These are phyloP conservation scores for Arabidopsis lyrata DNA, from an alignment of 441 rosid genomes.

Conservation along the genomic window DNA sequence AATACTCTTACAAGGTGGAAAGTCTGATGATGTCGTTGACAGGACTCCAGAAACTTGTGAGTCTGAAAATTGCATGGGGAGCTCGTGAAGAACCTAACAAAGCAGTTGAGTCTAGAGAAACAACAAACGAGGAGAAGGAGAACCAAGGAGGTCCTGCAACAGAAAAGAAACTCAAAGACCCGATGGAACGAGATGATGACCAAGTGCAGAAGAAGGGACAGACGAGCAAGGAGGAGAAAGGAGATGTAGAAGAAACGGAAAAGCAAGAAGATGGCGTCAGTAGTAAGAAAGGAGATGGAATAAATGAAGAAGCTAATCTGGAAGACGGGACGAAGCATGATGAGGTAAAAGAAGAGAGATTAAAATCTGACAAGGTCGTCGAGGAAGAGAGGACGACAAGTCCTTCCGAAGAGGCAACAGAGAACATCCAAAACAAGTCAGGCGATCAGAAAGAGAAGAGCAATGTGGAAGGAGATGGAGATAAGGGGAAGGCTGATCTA, in stretches of 20 bases:
- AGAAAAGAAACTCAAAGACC: neutral
- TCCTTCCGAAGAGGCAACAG: conserved; percentile 6
- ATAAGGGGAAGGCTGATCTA: neutral
- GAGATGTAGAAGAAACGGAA: neutral
- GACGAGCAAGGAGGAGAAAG: conserved; percentile 23
- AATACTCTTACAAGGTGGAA: conserved; percentile 23
- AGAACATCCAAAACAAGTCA: neutral
- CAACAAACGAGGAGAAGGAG: neutral
- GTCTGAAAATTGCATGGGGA: conserved; percentile 59
- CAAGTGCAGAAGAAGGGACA: conserved; percentile 15
- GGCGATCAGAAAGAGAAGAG: neutral
- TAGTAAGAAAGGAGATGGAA: conserved; percentile 11
- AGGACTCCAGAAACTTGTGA: conserved; percentile 42
- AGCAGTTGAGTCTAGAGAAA: neutral
- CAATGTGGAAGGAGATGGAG: neutral
- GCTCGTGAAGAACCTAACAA: conserved; percentile 32
- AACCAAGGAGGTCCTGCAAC: neutral
- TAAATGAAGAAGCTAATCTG: neutral
- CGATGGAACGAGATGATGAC: conserved; percentile 27
- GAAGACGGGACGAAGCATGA: neutral
- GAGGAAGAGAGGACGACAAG: conserved; percentile 6
- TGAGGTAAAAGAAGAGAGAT: conserved; percentile 9
- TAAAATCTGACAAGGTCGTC: conserved; percentile 14
- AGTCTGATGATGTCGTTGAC: conserved; percentile 23
- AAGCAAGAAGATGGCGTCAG: neutral